Conservation (phyloP, 1,284 basidiomycete genomes). For the Ustilago loliicola region DNA sequence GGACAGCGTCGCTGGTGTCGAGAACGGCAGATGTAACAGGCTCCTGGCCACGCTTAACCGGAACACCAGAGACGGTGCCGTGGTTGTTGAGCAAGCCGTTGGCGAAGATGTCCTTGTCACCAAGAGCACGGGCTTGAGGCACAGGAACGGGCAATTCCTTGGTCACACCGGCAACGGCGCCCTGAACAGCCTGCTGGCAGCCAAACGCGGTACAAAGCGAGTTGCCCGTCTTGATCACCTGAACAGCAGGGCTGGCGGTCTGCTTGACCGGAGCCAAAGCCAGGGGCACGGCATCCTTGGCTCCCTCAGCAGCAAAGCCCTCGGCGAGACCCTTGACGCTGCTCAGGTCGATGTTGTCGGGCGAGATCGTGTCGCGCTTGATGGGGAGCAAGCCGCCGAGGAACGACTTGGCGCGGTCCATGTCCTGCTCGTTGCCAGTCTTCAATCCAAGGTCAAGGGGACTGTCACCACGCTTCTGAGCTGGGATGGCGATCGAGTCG, state of each 20-base stretch:
- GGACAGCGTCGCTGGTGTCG: constrained; percentile 30
- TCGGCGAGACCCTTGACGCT: constrained; percentile 22
- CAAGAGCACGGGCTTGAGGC: constrained; percentile 19
- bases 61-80: constrained; percentile 24
- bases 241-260: constrained; percentile 33
- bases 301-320: constrained; percentile 1
- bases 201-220: constrained; percentile 29
- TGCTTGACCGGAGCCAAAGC: constrained; percentile 28
- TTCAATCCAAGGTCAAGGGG: constrained; percentile 23
- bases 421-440: constrained; percentile 30
- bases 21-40: constrained; percentile 17
- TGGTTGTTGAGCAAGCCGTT: constrained; percentile 24
- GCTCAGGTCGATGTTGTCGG: constrained; percentile 34
- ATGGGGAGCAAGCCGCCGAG: constrained; percentile 22
- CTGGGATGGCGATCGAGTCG: constrained; percentile 10
- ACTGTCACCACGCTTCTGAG: constrained; percentile 7
- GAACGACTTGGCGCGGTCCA: constrained; percentile 21
- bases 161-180: constrained; percentile 8
- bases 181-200: constrained; percentile 19
- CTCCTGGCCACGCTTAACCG: constrained; percentile 33
- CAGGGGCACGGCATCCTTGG: constrained; percentile 25
- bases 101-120: constrained; percentile 31
- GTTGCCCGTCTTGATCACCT: constrained; percentile 36
- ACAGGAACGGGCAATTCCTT: constrained; percentile 23
- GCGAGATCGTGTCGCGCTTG: constrained; percentile 46